A percentile compares a stretch with the other conserved stretches of the same genome.
phyloP scores from a whole-genome alignment of 1,284 basidiomycete genomes.

The Anthracocystis setariae region DNA sequence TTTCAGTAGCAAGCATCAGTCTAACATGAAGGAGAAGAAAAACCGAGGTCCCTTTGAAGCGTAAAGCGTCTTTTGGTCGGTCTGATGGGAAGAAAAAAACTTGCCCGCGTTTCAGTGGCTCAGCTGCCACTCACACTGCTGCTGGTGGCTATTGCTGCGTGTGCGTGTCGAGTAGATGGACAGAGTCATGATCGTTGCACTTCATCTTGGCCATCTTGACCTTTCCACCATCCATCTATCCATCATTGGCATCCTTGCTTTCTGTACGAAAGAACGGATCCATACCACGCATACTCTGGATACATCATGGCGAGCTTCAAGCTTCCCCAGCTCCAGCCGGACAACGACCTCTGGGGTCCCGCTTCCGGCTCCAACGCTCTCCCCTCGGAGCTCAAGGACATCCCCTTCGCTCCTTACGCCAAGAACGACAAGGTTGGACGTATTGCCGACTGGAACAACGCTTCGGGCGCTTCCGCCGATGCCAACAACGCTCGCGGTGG shows the following conservation, averaged over 20 bases:
- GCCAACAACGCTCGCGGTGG: conserved; percentile 43
- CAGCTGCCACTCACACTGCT: too few species aligned
- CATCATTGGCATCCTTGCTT: conserved; percentile 7
- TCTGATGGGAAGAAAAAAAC: conserved; percentile 22
- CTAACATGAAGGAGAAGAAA: conserved; percentile 9
- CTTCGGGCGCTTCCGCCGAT: conserved; percentile 71
- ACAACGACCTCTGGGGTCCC: conserved; percentile 62
- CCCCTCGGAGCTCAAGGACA: conserved; percentile 62
- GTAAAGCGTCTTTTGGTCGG: too few species aligned
- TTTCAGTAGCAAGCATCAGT: neutral
- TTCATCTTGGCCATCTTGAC: neutral
- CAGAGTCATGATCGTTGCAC: neutral
- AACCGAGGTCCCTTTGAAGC: neutral
- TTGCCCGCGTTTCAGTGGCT: conserved; percentile 7
- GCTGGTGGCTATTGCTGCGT: neutral
- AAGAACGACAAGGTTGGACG: conserved; percentile 98
- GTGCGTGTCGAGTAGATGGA: conserved; percentile 17
- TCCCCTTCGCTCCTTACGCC: conserved; percentile 88
- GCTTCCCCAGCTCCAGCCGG: conserved; percentile 53
- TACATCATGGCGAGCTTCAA: conserved; percentile 61
- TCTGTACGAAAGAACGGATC: conserved; percentile 6
- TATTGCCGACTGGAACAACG: conserved; percentile 94
- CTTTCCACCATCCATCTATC: conserved; percentile 17
- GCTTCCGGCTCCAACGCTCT: conserved; percentile 53
- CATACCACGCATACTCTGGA: neutral